phyloP scores from a whole-genome alignment of 2,329 filamentous ascomycete species.

The Trichoderma asperellum region DNA sequence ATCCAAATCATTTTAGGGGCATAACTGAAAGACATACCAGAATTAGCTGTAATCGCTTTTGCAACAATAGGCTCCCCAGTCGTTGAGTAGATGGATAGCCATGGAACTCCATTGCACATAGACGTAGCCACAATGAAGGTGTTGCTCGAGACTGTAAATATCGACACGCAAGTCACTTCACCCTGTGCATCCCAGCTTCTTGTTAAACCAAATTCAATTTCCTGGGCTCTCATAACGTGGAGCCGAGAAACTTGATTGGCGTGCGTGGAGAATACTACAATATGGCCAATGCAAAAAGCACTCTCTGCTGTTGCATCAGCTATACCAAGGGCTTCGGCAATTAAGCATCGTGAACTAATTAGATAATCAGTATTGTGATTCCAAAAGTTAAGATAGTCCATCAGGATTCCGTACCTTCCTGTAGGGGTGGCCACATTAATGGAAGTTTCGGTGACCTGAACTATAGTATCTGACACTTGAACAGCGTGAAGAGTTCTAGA shows the following conservation, averaged over 20 bases:
- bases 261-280: slow-evolving; percentile 51
- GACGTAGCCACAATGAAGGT: slow-evolving; percentile 43
- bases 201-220: slow-evolving; percentile 37
- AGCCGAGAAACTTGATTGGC: slow-evolving; percentile 44
- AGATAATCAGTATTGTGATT: slow-evolving; percentile 13
- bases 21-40: slow-evolving; percentile 20
- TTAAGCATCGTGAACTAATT: slow-evolving; percentile 38
- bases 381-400: neutral
- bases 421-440: slow-evolving; percentile 46
- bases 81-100: slow-evolving; percentile 41
- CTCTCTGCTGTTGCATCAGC: slow-evolving; percentile 44
- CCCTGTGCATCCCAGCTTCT: slow-evolving; percentile 45
- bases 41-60: slow-evolving; percentile 25
- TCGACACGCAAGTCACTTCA: slow-evolving; percentile 55
- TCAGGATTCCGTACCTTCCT: slow-evolving; percentile 41
- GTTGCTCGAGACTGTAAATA: slow-evolving; percentile 38
- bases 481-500: slow-evolving; percentile 56
- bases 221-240: slow-evolving; percentile 46
- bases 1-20: neutral
- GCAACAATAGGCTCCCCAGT: slow-evolving; percentile 35
- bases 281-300: slow-evolving; percentile 46
- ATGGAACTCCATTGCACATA: slow-evolving; percentile 40
- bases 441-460: slow-evolving; percentile 59
- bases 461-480: slow-evolving; percentile 44
- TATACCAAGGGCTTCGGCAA: slow-evolving; percentile 41